Percentiles rank a stretch among this genome's conserved stretches.
Evolutionary conservation across 495 filamentous ascomycete genomes (phyloP).

Genomic region (Aspergillus asperescens): DNA sequence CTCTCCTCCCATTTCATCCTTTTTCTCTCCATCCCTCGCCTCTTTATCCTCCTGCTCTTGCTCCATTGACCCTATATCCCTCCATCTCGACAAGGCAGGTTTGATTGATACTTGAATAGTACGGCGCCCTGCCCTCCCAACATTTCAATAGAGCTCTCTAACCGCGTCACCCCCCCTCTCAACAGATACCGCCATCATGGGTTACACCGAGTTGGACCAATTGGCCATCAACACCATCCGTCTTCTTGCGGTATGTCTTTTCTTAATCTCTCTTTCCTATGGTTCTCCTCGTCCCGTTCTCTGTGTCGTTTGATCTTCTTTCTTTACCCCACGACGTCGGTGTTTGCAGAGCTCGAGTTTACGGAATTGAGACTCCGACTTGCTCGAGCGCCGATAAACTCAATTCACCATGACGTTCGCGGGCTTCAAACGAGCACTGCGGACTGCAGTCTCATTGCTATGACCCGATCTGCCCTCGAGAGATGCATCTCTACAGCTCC

Average conservation of each 20-base stretch:
- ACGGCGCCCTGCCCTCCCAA: slow-evolving; percentile 3
- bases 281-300: slow-evolving; percentile 9
- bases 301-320: slow-evolving; percentile 14
- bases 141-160: slow-evolving; percentile 6
- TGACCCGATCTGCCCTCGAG: background rate
- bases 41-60: slow-evolving; percentile 22
- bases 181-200: slow-evolving; percentile 65
- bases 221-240: slow-evolving; percentile 97
- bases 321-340: background rate
- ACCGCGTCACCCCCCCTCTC: background rate
- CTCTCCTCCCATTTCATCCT: slow-evolving; percentile 16
- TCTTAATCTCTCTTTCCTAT: slow-evolving; percentile 7
- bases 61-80: slow-evolving; percentile 18
- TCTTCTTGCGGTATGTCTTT: slow-evolving; percentile 69
- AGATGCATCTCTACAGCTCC: background rate
- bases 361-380: background rate
- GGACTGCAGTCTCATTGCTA: background rate
- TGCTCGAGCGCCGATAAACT: background rate
- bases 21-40: slow-evolving; percentile 7
- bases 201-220: slow-evolving; percentile 77
- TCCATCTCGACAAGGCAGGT: slow-evolving; percentile 5
- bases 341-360: background rate
- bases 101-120: slow-evolving; percentile 15
- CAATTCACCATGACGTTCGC: background rate
- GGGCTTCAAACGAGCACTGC: background rate